Conservation (phyloP, 441 rosid genomes). For the Pelargonium fulgidum region DNA sequence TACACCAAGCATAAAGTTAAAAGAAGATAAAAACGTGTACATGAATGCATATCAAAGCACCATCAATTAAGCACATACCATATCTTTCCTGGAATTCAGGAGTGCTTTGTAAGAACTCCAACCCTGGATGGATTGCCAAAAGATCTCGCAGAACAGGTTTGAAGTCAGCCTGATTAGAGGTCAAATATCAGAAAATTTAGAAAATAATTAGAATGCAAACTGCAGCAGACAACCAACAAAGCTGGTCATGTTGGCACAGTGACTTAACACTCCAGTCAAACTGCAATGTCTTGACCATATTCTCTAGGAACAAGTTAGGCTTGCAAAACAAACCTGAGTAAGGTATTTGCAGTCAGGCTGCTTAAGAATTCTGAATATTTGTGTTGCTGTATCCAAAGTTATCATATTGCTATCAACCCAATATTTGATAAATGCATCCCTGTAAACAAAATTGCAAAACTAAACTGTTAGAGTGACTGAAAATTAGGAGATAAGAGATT, state of each 20-base stretch:
- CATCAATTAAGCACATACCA: conserved; percentile 43
- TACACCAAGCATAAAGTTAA: background rate
- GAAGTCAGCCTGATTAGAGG: conserved; percentile 64
- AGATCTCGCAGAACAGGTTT: conserved; percentile 79
- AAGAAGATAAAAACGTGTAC: background rate
- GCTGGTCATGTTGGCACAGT: background rate
- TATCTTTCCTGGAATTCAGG: conserved; percentile 99
- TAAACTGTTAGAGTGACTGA: background rate
- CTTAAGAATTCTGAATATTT: conserved; percentile 68
- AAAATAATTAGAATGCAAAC: conserved; percentile 11
- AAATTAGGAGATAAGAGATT: no score
- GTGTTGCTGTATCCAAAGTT: conserved; percentile 75
- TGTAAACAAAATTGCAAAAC: conserved; percentile 24
- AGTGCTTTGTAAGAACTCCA: conserved; percentile 86
- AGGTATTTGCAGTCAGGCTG: conserved; percentile 65
- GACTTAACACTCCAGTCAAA: background rate
- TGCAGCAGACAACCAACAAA: background rate
- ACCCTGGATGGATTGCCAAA: conserved; percentile 91
- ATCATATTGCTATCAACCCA: conserved; percentile 80
- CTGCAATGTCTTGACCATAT: background rate
- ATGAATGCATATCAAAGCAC: background rate
- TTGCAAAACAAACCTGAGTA: conserved; percentile 51
- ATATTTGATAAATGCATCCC: conserved; percentile 82
- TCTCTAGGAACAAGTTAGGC: background rate
- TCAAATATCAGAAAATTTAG: conserved; percentile 20